Percentiles rank a stretch among this genome's conserved stretches.
Evolutionary conservation across 192 early-diverging fungal species (phyloP).

Genomic region (Linnemannia schmuckeri): DNA sequence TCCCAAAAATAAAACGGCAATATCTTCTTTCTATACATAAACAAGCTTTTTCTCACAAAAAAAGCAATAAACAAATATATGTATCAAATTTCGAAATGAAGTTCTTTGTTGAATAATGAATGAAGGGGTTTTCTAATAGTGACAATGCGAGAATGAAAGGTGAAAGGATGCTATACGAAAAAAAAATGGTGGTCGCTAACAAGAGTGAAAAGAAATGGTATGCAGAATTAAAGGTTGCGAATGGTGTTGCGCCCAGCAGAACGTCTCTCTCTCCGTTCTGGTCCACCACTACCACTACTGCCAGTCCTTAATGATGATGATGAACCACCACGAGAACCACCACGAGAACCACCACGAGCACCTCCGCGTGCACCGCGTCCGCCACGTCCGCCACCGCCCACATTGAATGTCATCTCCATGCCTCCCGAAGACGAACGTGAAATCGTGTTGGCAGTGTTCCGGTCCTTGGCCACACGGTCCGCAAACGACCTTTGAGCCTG

Average conservation of each 20-base stretch:
- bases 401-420: conserved; percentile 56
- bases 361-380: conserved; percentile 22
- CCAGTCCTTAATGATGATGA: conserved; percentile 17
- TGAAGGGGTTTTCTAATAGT: not conserved
- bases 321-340: conserved; percentile 13
- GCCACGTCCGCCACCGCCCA: conserved; percentile 39
- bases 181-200: not conserved
- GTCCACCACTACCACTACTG: conserved; percentile 17
- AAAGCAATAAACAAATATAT: not conserved
- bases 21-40: not conserved
- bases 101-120: not conserved
- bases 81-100: not conserved
- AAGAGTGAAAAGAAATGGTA: not conserved
- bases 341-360: not conserved
- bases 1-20: not conserved
- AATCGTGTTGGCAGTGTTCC: conserved; percentile 23
- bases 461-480: conserved; percentile 50
- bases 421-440: conserved; percentile 55
- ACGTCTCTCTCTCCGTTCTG: conserved; percentile 45
- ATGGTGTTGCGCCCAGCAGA: conserved; percentile 52
- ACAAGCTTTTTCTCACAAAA: not conserved
- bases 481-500: conserved; percentile 55
- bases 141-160: not conserved
- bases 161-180: not conserved
- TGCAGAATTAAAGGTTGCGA: conserved; percentile 30